phyloP scores from a whole-genome alignment of 2,329 filamentous ascomycete genomes.

The Dothideomycetes sp. region DNA sequence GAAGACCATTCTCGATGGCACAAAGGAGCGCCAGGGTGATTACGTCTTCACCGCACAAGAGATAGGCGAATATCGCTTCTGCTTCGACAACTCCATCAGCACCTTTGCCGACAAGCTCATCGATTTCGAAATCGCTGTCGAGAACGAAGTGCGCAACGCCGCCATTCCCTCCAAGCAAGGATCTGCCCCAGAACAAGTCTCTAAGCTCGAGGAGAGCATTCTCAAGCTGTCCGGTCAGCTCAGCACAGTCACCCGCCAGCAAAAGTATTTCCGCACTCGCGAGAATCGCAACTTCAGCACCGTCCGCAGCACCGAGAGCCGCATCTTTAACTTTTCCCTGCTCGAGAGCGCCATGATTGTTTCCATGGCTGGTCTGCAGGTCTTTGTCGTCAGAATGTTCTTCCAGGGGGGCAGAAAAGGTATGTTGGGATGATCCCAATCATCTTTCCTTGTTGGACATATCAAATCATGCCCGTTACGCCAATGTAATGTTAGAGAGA shows the following conservation, averaged over 20 bases:
- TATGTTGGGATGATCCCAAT: slow-evolving; percentile 22
- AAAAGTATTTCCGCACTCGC: slow-evolving; percentile 98
- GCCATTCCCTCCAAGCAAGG: slow-evolving; percentile 81
- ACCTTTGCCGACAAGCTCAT: slow-evolving; percentile 94
- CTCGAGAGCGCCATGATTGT: slow-evolving; percentile 87
- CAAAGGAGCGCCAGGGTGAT: slow-evolving; percentile 90
- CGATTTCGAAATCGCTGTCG: slow-evolving; percentile 94
- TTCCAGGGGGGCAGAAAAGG: slow-evolving; percentile 79
- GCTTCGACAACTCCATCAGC: slow-evolving; percentile 97
- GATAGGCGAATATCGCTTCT: slow-evolving; percentile 85
- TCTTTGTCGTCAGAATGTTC: slow-evolving; percentile 96
- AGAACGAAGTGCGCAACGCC: slow-evolving; percentile 69
- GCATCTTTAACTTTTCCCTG: slow-evolving; percentile 95
- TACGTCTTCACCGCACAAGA: slow-evolving; percentile 94
- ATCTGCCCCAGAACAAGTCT: slow-evolving; percentile 78
- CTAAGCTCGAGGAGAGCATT: slow-evolving; percentile 80
- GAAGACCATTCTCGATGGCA: slow-evolving; percentile 71
- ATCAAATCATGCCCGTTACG: no score
- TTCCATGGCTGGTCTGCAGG: slow-evolving; percentile 90
- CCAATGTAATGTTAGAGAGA: no score
- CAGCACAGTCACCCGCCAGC: slow-evolving; percentile 89
- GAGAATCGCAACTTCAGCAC: slow-evolving; percentile 99
- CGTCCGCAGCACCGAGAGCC: slow-evolving; percentile 84
- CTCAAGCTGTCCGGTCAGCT: slow-evolving; percentile 89
- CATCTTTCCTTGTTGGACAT: no score